Base-by-base conservation (phyloP, 495 filamentous ascomycete species). In the Aspergillus funiculosus region DNA sequence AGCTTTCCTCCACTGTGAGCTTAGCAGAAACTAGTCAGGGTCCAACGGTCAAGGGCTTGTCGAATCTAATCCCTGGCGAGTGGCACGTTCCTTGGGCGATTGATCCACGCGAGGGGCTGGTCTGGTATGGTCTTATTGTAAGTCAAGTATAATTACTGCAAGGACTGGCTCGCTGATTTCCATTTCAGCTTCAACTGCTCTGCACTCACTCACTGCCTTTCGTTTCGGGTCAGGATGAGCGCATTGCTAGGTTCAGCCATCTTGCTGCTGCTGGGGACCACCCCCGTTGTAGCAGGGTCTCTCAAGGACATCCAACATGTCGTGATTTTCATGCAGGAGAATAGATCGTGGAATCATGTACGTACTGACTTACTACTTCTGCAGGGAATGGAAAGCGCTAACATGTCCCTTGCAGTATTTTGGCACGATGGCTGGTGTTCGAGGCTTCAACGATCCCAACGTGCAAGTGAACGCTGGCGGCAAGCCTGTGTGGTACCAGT, bases 291-390 rank as follows among this genome's bases (percentile, higher is more conserved):
- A 10, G 68, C 62, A 24, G 73, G 67, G 2, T 69, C 71, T 10
- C 48, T 79, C 20, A 63, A 62, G 17, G 72, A 76, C 52, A 75
- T 79, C 46, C 63, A 79, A 22, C 75, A 79, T 69, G 74, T 79
- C 11, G 68, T 79, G 5, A 67, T 79, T 21, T 79, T 79, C 60
- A 79, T 79, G 75, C 75, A 79, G 53, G 75, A 76, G 57, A 73
- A 72, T 45, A 53, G 67, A 18, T 56, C 66, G 8, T 67, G 60
- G 58, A 64, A 71, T 38, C 60, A 49, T 32, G 66, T 64, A 62
- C 13, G 60, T n/a, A 44, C 10, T 29, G n/a, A n/a, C 38, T 28
- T 5, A 5, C 22, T 15, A 14, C 2, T 0, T 27, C 1, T 29
- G 6, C 6, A 14, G n/a, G 15, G 22, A 13, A 41, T 18, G 17